Evolutionary conservation across 192 early-diverging fungal genomes (phyloP).

Genomic region (Backusella tarrabulga): DNA sequence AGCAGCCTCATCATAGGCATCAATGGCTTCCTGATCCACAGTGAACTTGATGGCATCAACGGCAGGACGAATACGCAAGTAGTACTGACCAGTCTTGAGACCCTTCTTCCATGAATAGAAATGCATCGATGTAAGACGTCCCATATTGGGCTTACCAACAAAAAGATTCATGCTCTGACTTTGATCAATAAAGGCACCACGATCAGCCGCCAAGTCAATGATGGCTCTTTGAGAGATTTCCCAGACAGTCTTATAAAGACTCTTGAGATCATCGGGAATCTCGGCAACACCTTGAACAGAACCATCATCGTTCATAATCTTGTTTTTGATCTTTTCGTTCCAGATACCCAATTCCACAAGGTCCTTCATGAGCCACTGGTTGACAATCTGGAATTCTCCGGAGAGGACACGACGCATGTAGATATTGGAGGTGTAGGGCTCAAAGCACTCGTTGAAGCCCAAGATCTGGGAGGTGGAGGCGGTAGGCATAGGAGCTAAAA

Average conservation of each 20-base stretch:
- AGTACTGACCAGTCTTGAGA: slow-evolving; percentile 99
- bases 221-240: slow-evolving; percentile 90
- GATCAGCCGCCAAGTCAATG: slow-evolving; percentile 96
- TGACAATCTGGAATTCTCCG: slow-evolving; percentile 99
- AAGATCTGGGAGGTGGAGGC: slow-evolving; percentile 97
- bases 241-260: slow-evolving; percentile 96
- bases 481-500: slow-evolving; percentile 98
- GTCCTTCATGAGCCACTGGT: slow-evolving; percentile 94
- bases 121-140: slow-evolving; percentile 95
- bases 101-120: slow-evolving; percentile 98
- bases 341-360: slow-evolving; percentile 90
- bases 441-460: slow-evolving; percentile 99
- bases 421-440: slow-evolving; percentile 86
- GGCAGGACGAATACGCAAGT: slow-evolving; percentile 91
- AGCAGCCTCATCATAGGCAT: not conserved
- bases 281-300: slow-evolving; percentile 74
- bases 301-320: slow-evolving; percentile 90
- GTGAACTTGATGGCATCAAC: slow-evolving; percentile 87
- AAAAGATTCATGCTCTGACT: slow-evolving; percentile 95
- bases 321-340: slow-evolving; percentile 93
- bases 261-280: slow-evolving; percentile 86
- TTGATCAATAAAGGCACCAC: slow-evolving; percentile 97
- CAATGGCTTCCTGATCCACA: slow-evolving; percentile 2
- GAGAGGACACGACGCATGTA: slow-evolving; percentile 96
- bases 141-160: slow-evolving; percentile 88